A percentile compares a stretch with the other conserved stretches of the same genome.
These are phyloP conservation scores for Citrus australasica DNA, from an alignment of 345 rosid genomes.

Conservation along the genomic window DNA sequence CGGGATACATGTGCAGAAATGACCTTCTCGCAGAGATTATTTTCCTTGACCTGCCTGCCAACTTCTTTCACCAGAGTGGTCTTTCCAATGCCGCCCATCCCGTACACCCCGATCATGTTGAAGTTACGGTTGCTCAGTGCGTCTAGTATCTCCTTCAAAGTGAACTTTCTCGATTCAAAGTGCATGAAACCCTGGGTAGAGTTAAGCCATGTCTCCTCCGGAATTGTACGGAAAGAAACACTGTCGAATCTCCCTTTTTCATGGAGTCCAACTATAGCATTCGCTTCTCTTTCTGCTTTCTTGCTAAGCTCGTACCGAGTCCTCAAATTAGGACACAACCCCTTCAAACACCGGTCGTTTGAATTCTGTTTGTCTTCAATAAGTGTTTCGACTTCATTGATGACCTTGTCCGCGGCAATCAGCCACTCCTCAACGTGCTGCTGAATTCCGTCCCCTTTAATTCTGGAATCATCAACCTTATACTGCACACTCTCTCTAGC, in stretches of 20 bases:
- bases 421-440: no score
- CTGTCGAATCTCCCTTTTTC: not conserved
- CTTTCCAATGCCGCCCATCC: not conserved
- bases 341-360: not conserved
- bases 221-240: not conserved
- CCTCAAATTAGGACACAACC: slow-evolving; percentile 1
- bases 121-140: no score
- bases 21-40: no score
- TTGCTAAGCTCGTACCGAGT: not conserved
- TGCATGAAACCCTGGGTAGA: not conserved
- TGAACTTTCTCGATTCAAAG: slow-evolving; percentile 13
- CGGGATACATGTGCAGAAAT: no score
- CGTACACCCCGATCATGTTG: slow-evolving; percentile 10
- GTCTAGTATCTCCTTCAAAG: no score
- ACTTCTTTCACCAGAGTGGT: no score
- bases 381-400: not conserved
- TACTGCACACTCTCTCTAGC: no score
- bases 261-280: not conserved
- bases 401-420: accelerated
- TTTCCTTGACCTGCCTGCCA: no score
- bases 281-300: slow-evolving; percentile 4
- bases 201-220: not conserved
- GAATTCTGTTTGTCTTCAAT: not conserved
- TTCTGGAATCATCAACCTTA: no score
- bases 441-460: no score